phyloP scores from a whole-genome alignment of 1,284 basidiomycete genomes.

The Naganishia albida region DNA sequence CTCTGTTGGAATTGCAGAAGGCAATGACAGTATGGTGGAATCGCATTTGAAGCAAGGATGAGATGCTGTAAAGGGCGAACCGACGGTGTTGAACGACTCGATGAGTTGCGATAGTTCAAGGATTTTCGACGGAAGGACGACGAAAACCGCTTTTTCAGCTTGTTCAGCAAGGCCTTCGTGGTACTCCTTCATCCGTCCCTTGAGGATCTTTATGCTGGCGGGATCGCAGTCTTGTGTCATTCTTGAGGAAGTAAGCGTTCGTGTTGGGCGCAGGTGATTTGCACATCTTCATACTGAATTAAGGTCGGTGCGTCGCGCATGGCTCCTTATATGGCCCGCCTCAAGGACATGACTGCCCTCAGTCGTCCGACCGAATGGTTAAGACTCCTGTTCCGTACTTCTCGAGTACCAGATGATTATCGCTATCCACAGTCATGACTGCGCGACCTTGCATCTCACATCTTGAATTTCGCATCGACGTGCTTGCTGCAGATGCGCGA shows the following conservation, averaged over 20 bases:
- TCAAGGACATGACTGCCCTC: no score
- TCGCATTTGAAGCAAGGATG: slow-evolving; percentile 16
- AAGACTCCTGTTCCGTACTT: no score
- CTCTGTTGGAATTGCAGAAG: slow-evolving; percentile 17
- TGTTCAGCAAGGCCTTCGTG: slow-evolving; percentile 2
- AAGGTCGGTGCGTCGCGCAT: no score
- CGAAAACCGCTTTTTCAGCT: slow-evolving; percentile 26
- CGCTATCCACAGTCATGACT: no score
- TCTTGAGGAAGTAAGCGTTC: background rate
- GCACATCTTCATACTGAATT: no score
- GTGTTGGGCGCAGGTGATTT: no score
- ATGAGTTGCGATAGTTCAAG: slow-evolving; percentile 19
- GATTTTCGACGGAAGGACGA: slow-evolving; percentile 25
- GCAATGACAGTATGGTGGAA: slow-evolving; percentile 11
- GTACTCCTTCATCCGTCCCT: slow-evolving; percentile 12
- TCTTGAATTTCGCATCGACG: no score
- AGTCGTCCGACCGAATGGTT: no score
- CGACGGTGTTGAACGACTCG: slow-evolving; percentile 10
- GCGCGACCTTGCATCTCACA: no score
- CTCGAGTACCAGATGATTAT: no score
- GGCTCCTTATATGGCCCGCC: no score
- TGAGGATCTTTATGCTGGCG: slow-evolving; percentile 10
- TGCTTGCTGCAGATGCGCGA: no score
- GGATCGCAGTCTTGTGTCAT: slow-evolving; percentile 18
- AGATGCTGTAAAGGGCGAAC: slow-evolving; percentile 19